Conservation (phyloP, 2,329 filamentous ascomycete genomes). For the Aspergillus sp. region DNA sequence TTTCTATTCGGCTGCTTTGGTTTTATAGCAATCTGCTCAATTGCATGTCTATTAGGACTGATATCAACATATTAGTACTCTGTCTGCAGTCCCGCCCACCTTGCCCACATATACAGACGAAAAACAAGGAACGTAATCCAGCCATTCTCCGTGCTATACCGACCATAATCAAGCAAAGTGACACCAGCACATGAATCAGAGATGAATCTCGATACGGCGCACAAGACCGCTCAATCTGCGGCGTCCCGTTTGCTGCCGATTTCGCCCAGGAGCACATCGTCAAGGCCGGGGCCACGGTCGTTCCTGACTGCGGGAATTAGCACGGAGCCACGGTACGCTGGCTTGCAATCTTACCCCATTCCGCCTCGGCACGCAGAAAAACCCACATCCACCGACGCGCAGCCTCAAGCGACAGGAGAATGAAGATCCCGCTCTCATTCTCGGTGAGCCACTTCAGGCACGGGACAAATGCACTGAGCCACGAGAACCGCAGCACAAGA, state of each 20-base stretch:
- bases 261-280: constrained; percentile 68
- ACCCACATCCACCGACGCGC: constrained; percentile 91
- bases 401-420: constrained; percentile 80
- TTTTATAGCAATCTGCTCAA: no score
- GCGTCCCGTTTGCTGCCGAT: constrained; percentile 58
- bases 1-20: no score
- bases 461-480: constrained; percentile 78
- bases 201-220: no score
- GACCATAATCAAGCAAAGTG: no score
- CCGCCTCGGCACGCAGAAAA: constrained; percentile 88
- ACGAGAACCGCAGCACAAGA: constrained; percentile 74
- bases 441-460: constrained; percentile 77
- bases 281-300: constrained; percentile 46
- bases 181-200: no score
- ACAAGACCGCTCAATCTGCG: constrained; percentile 44
- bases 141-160: background rate
- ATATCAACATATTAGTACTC: no score
- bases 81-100: no score
- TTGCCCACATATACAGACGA: constrained; percentile 6
- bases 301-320: constrained; percentile 41
- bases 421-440: constrained; percentile 78
- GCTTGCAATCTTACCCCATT: constrained; percentile 57
- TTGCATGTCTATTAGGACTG: no score
- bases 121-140: background rate
- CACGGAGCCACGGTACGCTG: background rate